Evolutionary conservation across 768 basidiomycete species (phyloP).

Genomic region (Lactarius psammicola): DNA sequence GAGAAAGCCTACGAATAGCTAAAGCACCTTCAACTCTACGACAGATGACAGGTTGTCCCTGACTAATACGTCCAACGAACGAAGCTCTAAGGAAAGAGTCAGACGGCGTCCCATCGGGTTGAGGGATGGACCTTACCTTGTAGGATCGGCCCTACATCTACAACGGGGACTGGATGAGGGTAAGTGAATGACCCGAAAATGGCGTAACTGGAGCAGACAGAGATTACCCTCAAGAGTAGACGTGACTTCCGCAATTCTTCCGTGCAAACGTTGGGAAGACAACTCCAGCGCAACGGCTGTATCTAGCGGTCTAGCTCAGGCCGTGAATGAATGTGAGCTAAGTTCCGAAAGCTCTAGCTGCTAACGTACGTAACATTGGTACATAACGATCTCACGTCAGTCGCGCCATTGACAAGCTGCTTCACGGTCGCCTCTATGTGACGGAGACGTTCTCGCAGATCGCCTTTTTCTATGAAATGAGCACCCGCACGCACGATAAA

Average conservation of each 20-base stretch:
- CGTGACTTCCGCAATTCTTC: conserved; percentile 3
- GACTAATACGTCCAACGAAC: conserved; percentile 9
- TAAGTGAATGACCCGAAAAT: not conserved
- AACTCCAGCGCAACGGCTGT: conserved; percentile 13
- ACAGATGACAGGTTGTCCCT: conserved; percentile 19
- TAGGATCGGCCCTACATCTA: conserved; percentile 50
- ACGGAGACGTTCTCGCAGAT: conserved; percentile 57
- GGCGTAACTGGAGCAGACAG: not conserved
- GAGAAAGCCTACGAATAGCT: not conserved
- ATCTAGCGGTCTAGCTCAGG: conserved; percentile 17
- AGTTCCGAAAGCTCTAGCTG: no score
- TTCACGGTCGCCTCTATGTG: conserved; percentile 30
- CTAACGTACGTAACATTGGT: conserved; percentile 9
- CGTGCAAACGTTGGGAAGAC: conserved; percentile 6
- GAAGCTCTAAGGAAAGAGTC: conserved; percentile 17
- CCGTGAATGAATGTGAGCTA: not conserved
- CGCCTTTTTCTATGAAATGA: conserved; percentile 1
- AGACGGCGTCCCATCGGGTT: not conserved
- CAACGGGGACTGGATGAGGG: conserved; percentile 40
- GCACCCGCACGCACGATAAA: not conserved
- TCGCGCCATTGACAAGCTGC: conserved; percentile 15
- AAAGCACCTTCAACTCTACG: conserved; percentile 16
- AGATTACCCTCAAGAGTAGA: conserved; percentile 5
- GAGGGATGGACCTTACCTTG: conserved; percentile 43
- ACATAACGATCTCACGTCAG: conserved; percentile 6